Evolutionary conservation across 441 rosid species (phyloP), one percentile per base, ranked within the genome.

Genomic region (Rhodomyrtus psidioides): DNA sequence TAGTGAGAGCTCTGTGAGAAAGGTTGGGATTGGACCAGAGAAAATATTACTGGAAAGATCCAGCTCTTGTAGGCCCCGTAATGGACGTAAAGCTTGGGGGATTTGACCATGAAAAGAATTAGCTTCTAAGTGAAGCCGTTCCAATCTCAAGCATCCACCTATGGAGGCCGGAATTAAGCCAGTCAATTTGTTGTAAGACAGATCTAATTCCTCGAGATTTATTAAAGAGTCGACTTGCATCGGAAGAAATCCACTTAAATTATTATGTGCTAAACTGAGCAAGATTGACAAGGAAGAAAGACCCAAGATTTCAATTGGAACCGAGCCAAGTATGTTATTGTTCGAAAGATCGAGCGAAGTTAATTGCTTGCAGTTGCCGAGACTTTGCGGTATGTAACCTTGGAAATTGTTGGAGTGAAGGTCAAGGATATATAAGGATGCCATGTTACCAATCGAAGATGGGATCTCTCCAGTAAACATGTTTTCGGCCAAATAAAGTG

Each of bases 391-490:
- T 28, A 60, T 28, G 12, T 28, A 0, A 39, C 70, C 74, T 27
- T 60, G 74, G 21, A 60, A 60, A 27, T 3, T 28, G 74, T 60
- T 60, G 12, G 3, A 27, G 0, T 0, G 0, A 27, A 60, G 70
- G 21, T 0, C 0, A 27, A 60, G 39, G 15, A 4, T 0, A 55
- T 8, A 1, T 23, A 55, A 23, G 5, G 0, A 55, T 0, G 58
- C 9, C n/a, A 55, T 55, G 13, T 55, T 55, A 55, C n/a, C 58
- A 23, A 55, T 55, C 2, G n/a, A 55, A 23, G n/a, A 55, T 5
- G 58, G 58, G 1, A 55, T 23, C n/a, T 55, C n/a, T 55, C n/a
- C 58, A 23, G 58, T 55, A 55, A 55, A 55, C 58, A 16, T 60
- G 42, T 60, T 60, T 0, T 9, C 2, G 2, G 6, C 0, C 1